Evolutionary conservation across 139 green algal genomes (phyloP).

Genomic region (Chlorella sorokiniana): DNA sequence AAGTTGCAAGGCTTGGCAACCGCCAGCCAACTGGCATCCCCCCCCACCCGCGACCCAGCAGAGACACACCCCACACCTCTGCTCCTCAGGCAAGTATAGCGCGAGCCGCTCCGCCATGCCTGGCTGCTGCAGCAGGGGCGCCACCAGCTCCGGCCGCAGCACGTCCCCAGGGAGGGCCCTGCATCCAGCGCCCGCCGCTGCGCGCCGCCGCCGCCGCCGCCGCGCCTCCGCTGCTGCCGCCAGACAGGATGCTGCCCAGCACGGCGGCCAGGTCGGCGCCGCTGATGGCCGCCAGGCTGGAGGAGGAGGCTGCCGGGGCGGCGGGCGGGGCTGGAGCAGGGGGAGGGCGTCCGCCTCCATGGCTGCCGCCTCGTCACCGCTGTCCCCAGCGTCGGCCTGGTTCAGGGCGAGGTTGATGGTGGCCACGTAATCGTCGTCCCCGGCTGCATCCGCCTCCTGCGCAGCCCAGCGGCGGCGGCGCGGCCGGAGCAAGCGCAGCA

Average conservation of each 20-base stretch:
- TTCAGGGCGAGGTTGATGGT: conserved; percentile 45
- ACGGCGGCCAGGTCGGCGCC: not conserved
- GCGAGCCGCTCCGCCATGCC: conserved; percentile 46
- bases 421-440: conserved; percentile 10
- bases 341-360: not conserved
- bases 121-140: conserved; percentile 57
- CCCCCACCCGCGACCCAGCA: no score
- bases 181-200: conserved; percentile 9
- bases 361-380: not conserved
- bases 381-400: not conserved
- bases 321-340: conserved; percentile 26
- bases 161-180: conserved; percentile 65
- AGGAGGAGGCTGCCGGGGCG: not conserved
- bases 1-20: not conserved
- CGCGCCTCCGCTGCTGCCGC: not conserved
- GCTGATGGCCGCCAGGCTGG: not conserved
- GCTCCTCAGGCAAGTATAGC: conserved; percentile 61
- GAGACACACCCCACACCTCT: conserved; percentile 46
- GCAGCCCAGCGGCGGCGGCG: not conserved
- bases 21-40: not conserved
- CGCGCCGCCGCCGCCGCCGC: not conserved
- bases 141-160: conserved; percentile 60
- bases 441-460: conserved; percentile 29
- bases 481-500: not conserved
- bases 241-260: conserved; percentile 28